Conservation (phyloP, 495 filamentous ascomycete species). For the Cercophora newfieldiana region DNA sequence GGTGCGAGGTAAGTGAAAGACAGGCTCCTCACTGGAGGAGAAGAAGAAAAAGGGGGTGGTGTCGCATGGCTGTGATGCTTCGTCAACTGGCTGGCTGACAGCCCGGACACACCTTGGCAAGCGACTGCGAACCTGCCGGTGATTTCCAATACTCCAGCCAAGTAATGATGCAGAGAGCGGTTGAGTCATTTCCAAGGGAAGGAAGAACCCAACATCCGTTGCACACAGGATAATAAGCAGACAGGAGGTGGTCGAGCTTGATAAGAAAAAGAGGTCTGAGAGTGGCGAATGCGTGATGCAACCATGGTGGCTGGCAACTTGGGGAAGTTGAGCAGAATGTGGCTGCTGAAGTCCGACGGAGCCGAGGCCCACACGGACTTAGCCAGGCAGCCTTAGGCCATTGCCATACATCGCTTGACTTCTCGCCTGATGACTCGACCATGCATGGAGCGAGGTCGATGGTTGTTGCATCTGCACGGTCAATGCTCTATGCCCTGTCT, state of each 20-base stretch:
- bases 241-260: no score
- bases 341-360: slow-evolving; percentile 3
- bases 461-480: not conserved
- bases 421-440: slow-evolving; percentile 4
- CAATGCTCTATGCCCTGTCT: not conserved
- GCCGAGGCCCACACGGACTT: not conserved
- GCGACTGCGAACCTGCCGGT: not conserved
- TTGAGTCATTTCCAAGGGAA: not conserved
- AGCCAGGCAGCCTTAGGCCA: slow-evolving; percentile 3
- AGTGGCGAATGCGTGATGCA: not conserved
- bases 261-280: not conserved
- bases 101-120: not conserved
- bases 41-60: not conserved
- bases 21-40: not conserved
- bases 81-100: not conserved
- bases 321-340: not conserved
- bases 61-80: not conserved
- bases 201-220: no score
- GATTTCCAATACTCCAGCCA: not conserved
- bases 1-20: not conserved
- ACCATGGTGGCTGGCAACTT: not conserved
- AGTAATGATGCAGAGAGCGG: not conserved
- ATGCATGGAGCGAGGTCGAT: not conserved
- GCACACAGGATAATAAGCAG: no score
- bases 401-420: not conserved